Conservation (phyloP, 139 green algal species). For the Coccomyxa sp. region DNA sequence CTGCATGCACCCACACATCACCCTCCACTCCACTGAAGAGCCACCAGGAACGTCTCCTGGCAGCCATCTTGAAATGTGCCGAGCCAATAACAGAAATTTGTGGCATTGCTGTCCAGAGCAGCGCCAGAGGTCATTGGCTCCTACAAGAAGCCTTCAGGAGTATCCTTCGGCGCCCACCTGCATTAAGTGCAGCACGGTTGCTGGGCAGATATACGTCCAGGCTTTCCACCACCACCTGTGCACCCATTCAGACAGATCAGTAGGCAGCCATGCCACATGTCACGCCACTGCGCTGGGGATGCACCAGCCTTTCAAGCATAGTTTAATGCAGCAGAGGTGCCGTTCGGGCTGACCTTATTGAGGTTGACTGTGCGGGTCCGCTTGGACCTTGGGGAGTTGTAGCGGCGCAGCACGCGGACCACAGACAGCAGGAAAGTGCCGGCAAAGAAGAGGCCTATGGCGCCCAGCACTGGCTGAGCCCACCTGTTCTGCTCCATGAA, state of each 20-base stretch:
- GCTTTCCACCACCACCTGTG: conserved; percentile 62
- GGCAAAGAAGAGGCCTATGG: conserved; percentile 26
- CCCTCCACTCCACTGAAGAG: neutral
- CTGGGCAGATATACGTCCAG: conserved; percentile 71
- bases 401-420: conserved; percentile 32
- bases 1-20: conserved; percentile 1
- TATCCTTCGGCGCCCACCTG: neutral
- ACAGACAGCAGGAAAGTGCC: conserved; percentile 47
- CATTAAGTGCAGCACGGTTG: conserved; percentile 52
- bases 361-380: conserved; percentile 61
- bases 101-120: too few species aligned
- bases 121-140: too few species aligned
- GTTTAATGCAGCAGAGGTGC: too few species aligned
- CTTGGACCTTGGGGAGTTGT: conserved; percentile 39
- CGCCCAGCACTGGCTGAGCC: neutral
- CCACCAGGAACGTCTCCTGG: neutral
- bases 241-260: conserved; percentile 5
- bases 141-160: too few species aligned
- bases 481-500: neutral
- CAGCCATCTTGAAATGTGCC: neutral
- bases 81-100: too few species aligned
- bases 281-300: too few species aligned
- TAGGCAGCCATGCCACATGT: too few species aligned
- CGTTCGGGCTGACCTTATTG: conserved; percentile 30
- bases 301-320: too few species aligned